Evolutionary conservation across 169 alveolate species (phyloP), one percentile per base, ranked within the genome.

Genomic region (Neospora caninum): DNA sequence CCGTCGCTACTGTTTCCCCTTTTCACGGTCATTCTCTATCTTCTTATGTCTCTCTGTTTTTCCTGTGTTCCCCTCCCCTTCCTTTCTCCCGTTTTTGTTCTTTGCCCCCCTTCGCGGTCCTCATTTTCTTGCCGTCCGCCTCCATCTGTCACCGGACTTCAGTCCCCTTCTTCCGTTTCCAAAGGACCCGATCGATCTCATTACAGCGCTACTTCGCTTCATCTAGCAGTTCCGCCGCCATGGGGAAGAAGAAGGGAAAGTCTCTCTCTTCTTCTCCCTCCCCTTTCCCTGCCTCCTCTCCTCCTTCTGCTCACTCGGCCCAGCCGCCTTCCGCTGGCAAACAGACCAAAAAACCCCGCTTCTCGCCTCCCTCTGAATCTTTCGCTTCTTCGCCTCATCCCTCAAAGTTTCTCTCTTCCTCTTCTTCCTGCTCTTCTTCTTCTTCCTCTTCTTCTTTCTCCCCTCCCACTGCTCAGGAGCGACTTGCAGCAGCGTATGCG

Each of bases 401-500:
- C n/a, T n/a, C n/a, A n/a, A n/a, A n/a, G n/a, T 7, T 18, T 53
- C 18, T 53, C 64, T 7, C 64, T 7, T 53, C 64, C 64, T 64
- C 25, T 27, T 16, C 73, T 16, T 22, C 73, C 13, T 49, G 22
- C 7, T 22, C 73, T 64, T 64, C 73, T 64, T 27, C 34, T 16
- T 64, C 73, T 64, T 27, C 73, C 31, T 16, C 73, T 16, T 22
- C 73, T 64, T 29, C n/a, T 16, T 64, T 29, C 20, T 16, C 73
- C 7, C 7, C 73, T 27, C 7, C 73, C 31, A 13, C 43, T 20
- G 45, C 45, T 18, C 39, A 78, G 86, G 86, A 78, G 45, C 86
- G 31, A 25, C 86, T 78, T n/a, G 86, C 86, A 1, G 86, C 86
- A 20, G 86, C 86, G 39, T 78, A 78, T n/a, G 86, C 86, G 45